Percentiles rank a stretch among this genome's conserved stretches.
Evolutionary conservation across 352 stramenopile species (phyloP).

Genomic region (Thalassiosira mediterranea): DNA sequence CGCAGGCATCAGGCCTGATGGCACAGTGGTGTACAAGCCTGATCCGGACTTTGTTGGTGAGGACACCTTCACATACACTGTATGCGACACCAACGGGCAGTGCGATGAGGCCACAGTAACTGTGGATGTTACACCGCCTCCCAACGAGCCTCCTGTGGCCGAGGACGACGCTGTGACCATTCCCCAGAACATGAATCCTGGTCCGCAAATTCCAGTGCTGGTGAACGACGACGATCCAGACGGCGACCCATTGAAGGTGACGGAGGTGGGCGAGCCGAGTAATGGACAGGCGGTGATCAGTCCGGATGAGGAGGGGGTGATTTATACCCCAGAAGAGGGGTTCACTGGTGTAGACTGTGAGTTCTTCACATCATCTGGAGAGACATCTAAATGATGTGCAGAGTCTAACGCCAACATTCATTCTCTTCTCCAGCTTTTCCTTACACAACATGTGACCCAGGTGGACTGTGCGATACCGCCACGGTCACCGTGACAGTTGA

Average conservation of each 20-base stretch:
- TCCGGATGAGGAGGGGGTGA: conserved; percentile 21
- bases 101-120: conserved; percentile 31
- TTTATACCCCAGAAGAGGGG: conserved; percentile 28
- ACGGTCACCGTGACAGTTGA: conserved; percentile 24
- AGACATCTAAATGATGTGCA: conserved; percentile 3
- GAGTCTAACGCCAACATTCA: not conserved
- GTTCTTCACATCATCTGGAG: too few relatives aligned
- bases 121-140: conserved; percentile 7
- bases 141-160: conserved; percentile 15
- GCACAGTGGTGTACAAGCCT: conserved; percentile 17
- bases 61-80: conserved; percentile 22
- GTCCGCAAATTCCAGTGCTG: conserved; percentile 13
- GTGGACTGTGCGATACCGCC: conserved; percentile 19
- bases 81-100: conserved; percentile 11
- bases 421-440: conserved; percentile 8
- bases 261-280: conserved; percentile 10
- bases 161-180: conserved; percentile 26
- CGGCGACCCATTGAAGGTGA: conserved; percentile 23
- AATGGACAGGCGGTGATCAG: conserved; percentile 15
- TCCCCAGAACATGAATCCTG: not conserved
- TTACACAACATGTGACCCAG: conserved; percentile 36
- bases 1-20: conserved; percentile 14
- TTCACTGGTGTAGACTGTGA: conserved; percentile 32
- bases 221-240: conserved; percentile 37
- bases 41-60: conserved; percentile 7